Evolutionary conservation across 2,329 filamentous ascomycete genomes (phyloP).

Genomic region (Nigrograna mackinnonii): DNA sequence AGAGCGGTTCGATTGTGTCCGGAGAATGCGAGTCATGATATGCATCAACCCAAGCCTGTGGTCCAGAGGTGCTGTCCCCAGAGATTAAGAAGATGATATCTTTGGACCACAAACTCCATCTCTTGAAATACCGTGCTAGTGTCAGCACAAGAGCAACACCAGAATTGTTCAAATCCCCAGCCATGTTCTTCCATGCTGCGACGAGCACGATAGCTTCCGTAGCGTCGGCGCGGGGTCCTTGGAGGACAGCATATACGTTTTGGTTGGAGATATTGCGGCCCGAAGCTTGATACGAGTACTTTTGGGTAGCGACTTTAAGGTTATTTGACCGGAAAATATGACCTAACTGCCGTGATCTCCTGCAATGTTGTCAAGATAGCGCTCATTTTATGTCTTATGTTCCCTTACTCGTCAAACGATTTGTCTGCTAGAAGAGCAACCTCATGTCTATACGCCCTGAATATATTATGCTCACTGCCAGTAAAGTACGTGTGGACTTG

Average conservation of each 20-base stretch:
- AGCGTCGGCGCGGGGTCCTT: conserved; percentile 91
- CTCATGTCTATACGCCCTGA: conserved; percentile 87
- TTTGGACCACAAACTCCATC: conserved; percentile 98
- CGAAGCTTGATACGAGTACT: conserved; percentile 81
- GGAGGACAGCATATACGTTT: conserved; percentile 91
- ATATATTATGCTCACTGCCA: conserved; percentile 93
- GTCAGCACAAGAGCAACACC: conserved; percentile 86
- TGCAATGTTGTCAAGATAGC: conserved; percentile 13
- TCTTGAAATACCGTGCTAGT: conserved; percentile 91
- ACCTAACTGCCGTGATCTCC: conserved; percentile 69
- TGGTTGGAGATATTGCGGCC: conserved; percentile 76
- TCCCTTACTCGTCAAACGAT: conserved; percentile 40
- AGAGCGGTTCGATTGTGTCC: conserved; percentile 70
- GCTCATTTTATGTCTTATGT: not conserved
- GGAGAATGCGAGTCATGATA: conserved; percentile 90
- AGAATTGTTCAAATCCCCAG: conserved; percentile 78
- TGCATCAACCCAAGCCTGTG: conserved; percentile 96
- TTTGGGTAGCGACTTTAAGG: conserved; percentile 85
- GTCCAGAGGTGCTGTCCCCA: conserved; percentile 84
- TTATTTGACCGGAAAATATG: conserved; percentile 77
- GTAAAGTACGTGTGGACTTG: conserved; percentile 98
- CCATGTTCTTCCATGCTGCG: conserved; percentile 83
- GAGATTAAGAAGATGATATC: conserved; percentile 93
- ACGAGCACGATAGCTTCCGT: conserved; percentile 96
- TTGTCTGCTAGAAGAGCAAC: conserved; percentile 63